A percentile compares a stretch with the other conserved stretches of the same genome.
phyloP scores from a whole-genome alignment of 306 rosid species.

The Bauhinia variegata region DNA sequence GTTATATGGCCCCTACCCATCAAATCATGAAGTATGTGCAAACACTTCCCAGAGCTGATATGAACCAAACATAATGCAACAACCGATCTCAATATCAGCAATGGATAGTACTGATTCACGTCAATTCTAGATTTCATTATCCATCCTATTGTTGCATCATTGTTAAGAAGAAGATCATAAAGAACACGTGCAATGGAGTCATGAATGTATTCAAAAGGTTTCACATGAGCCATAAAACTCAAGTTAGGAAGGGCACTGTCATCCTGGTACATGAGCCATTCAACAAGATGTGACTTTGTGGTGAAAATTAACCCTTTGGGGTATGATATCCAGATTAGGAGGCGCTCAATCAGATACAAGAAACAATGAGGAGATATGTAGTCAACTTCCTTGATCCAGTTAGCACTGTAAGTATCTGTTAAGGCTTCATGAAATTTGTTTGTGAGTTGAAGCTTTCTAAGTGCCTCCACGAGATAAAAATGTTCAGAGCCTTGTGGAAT shows the following conservation, averaged over 20 bases:
- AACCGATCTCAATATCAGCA: conserved; percentile 53
- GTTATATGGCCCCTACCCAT: conserved; percentile 29
- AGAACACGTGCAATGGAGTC: conserved; percentile 31
- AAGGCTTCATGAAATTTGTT: conserved; percentile 45
- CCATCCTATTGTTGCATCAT: conserved; percentile 42
- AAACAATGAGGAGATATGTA: conserved; percentile 68
- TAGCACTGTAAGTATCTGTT: conserved; percentile 36
- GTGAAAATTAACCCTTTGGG: conserved; percentile 46
- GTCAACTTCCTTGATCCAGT: conserved; percentile 39
- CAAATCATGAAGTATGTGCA: conserved; percentile 26
- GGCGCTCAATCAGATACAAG: conserved; percentile 70
- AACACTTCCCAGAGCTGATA: conserved; percentile 38
- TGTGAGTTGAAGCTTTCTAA: conserved; percentile 7
- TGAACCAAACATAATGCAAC: conserved; percentile 48
- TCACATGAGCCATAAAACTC: neutral
- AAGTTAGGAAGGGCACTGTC: conserved; percentile 29
- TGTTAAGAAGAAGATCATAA: conserved; percentile 24
- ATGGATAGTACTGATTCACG: conserved; percentile 31
- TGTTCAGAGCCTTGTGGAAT: no score
- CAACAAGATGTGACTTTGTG: conserved; percentile 59
- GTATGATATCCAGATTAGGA: conserved; percentile 47
- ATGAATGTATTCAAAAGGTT: neutral
- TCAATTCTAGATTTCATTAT: conserved; percentile 20
- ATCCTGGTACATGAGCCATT: conserved; percentile 61
- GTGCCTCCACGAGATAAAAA: no score